Percentiles rank a stretch among this genome's conserved stretches.
These are phyloP conservation scores for Lachnellula arida DNA, from an alignment of 2,329 filamentous ascomycete species.

Conservation along the genomic window DNA sequence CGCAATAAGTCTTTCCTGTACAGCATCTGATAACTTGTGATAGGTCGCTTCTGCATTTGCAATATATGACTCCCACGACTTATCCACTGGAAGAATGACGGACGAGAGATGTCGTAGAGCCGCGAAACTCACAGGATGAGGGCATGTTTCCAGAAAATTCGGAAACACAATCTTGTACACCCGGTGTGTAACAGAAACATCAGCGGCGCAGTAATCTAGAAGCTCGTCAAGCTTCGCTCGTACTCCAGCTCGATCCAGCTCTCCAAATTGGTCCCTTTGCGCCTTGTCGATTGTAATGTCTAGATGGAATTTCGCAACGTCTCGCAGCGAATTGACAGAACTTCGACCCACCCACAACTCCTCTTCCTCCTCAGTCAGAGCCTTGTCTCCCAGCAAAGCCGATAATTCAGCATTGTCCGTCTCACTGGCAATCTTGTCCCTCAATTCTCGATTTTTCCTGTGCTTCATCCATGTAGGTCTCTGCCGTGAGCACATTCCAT, in stretches of 20 bases:
- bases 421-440: conserved; percentile 72
- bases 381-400: conserved; percentile 62
- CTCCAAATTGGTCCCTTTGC: conserved; percentile 79
- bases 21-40: conserved; percentile 67
- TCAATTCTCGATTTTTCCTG: conserved; percentile 79
- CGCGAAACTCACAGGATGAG: conserved; percentile 95
- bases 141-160: conserved; percentile 82
- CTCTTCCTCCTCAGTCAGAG: conserved; percentile 76
- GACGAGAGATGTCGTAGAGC: conserved; percentile 89
- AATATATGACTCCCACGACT: conserved; percentile 83
- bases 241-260: conserved; percentile 69
- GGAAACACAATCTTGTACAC: conserved; percentile 95
- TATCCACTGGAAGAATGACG: conserved; percentile 85
- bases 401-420: conserved; percentile 68
- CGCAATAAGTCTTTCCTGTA: conserved; percentile 67
- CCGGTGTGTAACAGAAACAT: conserved; percentile 86
- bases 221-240: conserved; percentile 71
- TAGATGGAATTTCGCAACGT: conserved; percentile 96
- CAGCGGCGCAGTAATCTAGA: conserved; percentile 89
- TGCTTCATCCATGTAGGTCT: conserved; percentile 97
- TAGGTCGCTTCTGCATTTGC: conserved; percentile 82
- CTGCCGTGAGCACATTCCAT: conserved; percentile 97
- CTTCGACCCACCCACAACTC: conserved; percentile 94
- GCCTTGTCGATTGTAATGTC: conserved; percentile 88
- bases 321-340: conserved; percentile 88